Evolutionary conservation across 2,329 filamentous ascomycete genomes (phyloP).

Genomic region (Macroventuria anomochaeta): DNA sequence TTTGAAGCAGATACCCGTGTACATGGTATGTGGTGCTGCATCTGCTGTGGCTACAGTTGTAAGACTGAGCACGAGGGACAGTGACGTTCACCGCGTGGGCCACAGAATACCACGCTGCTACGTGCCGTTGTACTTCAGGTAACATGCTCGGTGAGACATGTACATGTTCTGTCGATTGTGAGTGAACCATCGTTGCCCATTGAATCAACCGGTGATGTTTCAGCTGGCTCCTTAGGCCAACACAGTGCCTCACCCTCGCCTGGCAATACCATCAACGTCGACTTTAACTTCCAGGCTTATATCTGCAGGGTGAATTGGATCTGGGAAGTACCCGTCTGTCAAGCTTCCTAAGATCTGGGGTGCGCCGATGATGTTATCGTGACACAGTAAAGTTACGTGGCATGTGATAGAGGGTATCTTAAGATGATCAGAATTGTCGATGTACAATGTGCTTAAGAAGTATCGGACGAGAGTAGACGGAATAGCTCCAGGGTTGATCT

Average conservation of each 20-base stretch:
- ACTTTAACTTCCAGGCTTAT: conserved; percentile 4
- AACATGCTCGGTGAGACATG: neutral
- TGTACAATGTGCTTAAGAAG: neutral
- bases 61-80: neutral
- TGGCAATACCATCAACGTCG: neutral
- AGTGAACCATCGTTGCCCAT: neutral
- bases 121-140: neutral
- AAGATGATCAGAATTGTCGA: neutral
- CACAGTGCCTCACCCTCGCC: neutral
- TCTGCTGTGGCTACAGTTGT: conserved; percentile 1
- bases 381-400: neutral
- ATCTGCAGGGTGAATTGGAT: conserved; percentile 12
- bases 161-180: neutral
- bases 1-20: neutral
- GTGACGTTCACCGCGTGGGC: conserved; percentile 4
- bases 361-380: neutral
- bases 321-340: conserved; percentile 5
- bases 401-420: conserved; percentile 1
- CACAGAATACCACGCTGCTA: neutral
- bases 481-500: neutral
- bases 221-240: neutral
- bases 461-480: neutral
- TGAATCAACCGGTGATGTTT: neutral
- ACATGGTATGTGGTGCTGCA: neutral
- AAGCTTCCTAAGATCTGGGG: conserved; percentile 1